A percentile compares a stretch with the other conserved stretches of the same genome.
These are phyloP conservation scores for Blastocystis sp. DNA, from an alignment of 352 stramenopile species.

Conservation along the genomic window DNA sequence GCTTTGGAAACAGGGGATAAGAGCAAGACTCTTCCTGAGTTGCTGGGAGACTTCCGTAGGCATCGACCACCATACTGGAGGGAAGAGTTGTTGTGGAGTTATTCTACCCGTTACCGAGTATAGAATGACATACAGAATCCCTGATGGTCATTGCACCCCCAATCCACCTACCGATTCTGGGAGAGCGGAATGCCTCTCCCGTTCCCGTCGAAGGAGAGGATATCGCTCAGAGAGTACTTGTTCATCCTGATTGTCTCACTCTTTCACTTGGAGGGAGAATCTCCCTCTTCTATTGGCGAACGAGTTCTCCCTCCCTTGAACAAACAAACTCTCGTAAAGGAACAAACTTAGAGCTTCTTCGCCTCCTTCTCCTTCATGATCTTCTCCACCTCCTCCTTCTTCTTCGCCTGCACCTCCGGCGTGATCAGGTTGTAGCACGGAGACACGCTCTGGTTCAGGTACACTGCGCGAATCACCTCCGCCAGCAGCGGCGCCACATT, in stretches of 20 bases:
- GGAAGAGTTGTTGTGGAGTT: slow-evolving; percentile 28
- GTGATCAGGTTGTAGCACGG: slow-evolving; percentile 30
- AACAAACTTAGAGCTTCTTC: not conserved
- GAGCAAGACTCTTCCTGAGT: not conserved
- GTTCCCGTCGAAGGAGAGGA: slow-evolving; percentile 32
- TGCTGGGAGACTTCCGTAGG: not conserved
- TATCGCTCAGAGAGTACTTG: slow-evolving; percentile 58
- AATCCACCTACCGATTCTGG: slow-evolving; percentile 14
- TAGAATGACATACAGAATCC: slow-evolving; percentile 34
- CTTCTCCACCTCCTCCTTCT: slow-evolving; percentile 37
- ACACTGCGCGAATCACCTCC: slow-evolving; percentile 61
- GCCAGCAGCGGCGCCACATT: slow-evolving; percentile 63
- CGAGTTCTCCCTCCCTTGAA: slow-evolving; percentile 44
- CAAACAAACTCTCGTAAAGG: too few species aligned
- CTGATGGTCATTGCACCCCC: not conserved
- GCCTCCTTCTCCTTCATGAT: slow-evolving; percentile 2
- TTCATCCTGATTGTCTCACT: not conserved
- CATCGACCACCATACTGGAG: not conserved
- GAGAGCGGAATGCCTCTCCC: slow-evolving; percentile 1
- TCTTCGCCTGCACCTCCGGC: slow-evolving; percentile 41
- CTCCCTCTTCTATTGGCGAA: slow-evolving; percentile 27
- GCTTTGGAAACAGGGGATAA: not conserved
- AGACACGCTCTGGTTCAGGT: slow-evolving; percentile 66
- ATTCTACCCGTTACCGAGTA: not conserved
- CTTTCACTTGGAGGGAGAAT: not conserved